A percentile compares a stretch with the other conserved stretches of the same genome.
Evolutionary conservation across 176 grass and related monocot genomes (phyloP).

Genomic region (Guadua angustifolia): DNA sequence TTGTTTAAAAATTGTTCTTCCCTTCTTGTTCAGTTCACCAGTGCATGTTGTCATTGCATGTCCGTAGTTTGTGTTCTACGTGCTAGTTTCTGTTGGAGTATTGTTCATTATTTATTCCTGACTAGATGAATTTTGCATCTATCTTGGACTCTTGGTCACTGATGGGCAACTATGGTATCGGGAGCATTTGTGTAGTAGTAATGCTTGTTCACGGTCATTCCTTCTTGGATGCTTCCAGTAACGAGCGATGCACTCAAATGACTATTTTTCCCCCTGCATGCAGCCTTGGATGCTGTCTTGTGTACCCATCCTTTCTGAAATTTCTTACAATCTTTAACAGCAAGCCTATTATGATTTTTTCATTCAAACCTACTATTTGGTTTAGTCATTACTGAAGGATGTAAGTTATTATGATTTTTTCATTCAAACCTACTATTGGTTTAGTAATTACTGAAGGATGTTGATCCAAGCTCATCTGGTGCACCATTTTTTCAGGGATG

Average conservation of each 20-base stretch:
- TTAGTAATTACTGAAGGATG: neutral
- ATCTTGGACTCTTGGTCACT: neutral
- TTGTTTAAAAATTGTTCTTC: neutral
- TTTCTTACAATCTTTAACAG: neutral
- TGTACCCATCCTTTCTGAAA: neutral
- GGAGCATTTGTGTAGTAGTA: neutral
- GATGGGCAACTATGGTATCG: neutral
- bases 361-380: neutral
- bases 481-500: conserved; percentile 54
- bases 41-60: neutral
- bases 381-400: conserved; percentile 4
- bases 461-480: neutral
- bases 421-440: neutral
- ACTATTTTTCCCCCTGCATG: neutral
- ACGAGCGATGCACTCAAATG: neutral
- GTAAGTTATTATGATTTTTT: neutral
- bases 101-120: neutral
- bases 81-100: neutral
- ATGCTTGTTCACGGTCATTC: neutral
- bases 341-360: neutral
- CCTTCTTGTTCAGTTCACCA: neutral
- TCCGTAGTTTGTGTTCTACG: neutral
- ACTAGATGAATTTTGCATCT: conserved; percentile 14
- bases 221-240: neutral
- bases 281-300: neutral